phyloP scores from a whole-genome alignment of 495 filamentous ascomycete genomes.

The Bacidia rubella region DNA sequence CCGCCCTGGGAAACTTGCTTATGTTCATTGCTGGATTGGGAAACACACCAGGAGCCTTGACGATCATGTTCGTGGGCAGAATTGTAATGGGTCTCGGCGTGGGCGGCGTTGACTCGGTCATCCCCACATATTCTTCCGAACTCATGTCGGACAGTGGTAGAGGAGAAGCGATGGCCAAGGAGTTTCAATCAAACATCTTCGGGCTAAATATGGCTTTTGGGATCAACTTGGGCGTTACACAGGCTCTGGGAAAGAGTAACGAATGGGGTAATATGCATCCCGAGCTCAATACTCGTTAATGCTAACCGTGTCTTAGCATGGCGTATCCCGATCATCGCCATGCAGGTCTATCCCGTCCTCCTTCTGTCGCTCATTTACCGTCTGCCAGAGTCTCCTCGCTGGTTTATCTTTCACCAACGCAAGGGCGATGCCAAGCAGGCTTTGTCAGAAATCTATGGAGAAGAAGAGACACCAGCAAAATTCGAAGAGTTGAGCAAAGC shows the following conservation, averaged over 20 bases:
- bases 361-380: slow-evolving; percentile 32
- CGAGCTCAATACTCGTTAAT: neutral
- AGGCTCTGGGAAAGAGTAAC: slow-evolving; percentile 23
- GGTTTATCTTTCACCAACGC: slow-evolving; percentile 33
- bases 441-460: slow-evolving; percentile 31
- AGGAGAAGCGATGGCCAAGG: slow-evolving; percentile 40
- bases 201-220: slow-evolving; percentile 41
- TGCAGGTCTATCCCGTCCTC: slow-evolving; percentile 40
- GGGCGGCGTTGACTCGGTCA: slow-evolving; percentile 42
- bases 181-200: slow-evolving; percentile 47
- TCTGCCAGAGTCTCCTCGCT: slow-evolving; percentile 42
- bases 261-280: slow-evolving; percentile 28
- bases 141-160: slow-evolving; percentile 34
- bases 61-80: slow-evolving; percentile 38
- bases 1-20: slow-evolving; percentile 36
- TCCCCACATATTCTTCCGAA: slow-evolving; percentile 44
- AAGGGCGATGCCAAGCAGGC: slow-evolving; percentile 30
- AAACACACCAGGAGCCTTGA: slow-evolving; percentile 26
- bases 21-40: slow-evolving; percentile 41
- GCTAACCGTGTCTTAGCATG: slow-evolving; percentile 27
- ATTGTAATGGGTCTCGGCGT: slow-evolving; percentile 43
- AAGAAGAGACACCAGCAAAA: slow-evolving; percentile 30
- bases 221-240: slow-evolving; percentile 29
- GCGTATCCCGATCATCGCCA: slow-evolving; percentile 47
- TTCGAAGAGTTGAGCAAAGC: slow-evolving; percentile 32